Evolutionary conservation across 805 yeast genomes (phyloP), one percentile per base, ranked within the genome.

Genomic region (Saturnispora ahearnii): DNA sequence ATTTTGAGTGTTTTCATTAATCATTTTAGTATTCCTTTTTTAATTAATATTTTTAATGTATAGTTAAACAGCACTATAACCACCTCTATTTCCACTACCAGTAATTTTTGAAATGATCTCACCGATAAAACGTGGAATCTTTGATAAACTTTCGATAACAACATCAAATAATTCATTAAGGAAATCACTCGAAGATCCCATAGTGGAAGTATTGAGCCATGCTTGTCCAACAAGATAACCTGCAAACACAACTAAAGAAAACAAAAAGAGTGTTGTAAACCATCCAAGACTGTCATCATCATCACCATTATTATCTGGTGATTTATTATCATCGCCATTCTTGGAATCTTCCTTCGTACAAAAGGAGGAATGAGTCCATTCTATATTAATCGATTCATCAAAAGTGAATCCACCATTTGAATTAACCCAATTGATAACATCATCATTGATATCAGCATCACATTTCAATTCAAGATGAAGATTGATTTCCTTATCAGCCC

Each of bases 11-110:
- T 26, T 26, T 26, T 26, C 29, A 26, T 26, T 8, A 26, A 26
- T 8, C 6, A 26, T 26, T 26, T 5, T 26, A 6, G 9, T 26
- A 26, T 26, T 7, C 18, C 24, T 8, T 9, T 36, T 18, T 32
- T 11, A 32, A 7, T 18, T 46, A 26, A 15, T 29, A 28, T 30
- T 30, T 30, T 12, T 13, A 33, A 12, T 18, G 9, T 31, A 22
- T 22, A 9, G 11, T 68, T 72, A 90, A 10, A 93, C 95, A 33
- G 97, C 98, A 62, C 95, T 82, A 65, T 93, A 91, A 18, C 96
- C 98, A 28, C 95, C 95, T 63, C 96, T 77, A 43, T 76, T 69
- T 48, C 73, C 68, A 22, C 80, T 76, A 6, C 90, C 83, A 48
- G 82, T 73, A 32, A 90, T 64, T 59, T 77, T 87, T 46, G 77